Evolutionary conservation across 179 eudicot species (phyloP).

Genomic region (Silene noctiflora): DNA sequence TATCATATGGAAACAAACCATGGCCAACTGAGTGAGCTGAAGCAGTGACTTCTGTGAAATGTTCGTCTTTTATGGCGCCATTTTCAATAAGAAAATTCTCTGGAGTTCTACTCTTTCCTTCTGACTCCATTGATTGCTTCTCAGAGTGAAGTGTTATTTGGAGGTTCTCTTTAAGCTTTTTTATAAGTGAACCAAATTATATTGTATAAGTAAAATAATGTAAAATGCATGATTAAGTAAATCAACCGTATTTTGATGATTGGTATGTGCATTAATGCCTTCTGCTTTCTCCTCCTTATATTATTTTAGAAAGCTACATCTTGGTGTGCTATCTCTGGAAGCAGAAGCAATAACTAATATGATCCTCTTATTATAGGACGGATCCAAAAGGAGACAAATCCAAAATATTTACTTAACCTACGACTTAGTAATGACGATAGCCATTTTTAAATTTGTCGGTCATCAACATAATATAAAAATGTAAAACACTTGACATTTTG

Average conservation of each 20-base stretch:
- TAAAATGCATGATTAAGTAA: background rate
- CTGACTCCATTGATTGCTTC: conserved; percentile 31
- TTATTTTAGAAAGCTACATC: background rate
- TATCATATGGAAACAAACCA: conserved; percentile 27
- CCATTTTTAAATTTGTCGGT: too few relatives aligned
- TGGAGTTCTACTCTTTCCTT: conserved; percentile 11
- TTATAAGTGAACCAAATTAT: background rate
- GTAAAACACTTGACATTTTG: too few relatives aligned
- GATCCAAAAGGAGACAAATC: background rate
- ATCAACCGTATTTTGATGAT: background rate
- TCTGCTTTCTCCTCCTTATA: background rate
- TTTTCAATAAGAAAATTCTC: conserved; percentile 33
- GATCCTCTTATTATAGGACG: background rate
- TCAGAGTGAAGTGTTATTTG: background rate
- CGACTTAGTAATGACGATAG: too few relatives aligned
- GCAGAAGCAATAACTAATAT: too few relatives aligned
- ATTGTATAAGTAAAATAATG: background rate
- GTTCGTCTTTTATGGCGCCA: conserved; percentile 21
- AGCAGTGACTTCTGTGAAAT: conserved; percentile 23
- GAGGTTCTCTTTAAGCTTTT: background rate
- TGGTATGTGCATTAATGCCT: background rate
- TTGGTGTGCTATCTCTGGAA: background rate
- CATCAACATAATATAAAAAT: too few relatives aligned
- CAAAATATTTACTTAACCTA: too few relatives aligned
- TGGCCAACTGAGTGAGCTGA: conserved; percentile 51